phyloP scores from a whole-genome alignment of 2,329 filamentous ascomycete species.

The Emergomyces orientalis region DNA sequence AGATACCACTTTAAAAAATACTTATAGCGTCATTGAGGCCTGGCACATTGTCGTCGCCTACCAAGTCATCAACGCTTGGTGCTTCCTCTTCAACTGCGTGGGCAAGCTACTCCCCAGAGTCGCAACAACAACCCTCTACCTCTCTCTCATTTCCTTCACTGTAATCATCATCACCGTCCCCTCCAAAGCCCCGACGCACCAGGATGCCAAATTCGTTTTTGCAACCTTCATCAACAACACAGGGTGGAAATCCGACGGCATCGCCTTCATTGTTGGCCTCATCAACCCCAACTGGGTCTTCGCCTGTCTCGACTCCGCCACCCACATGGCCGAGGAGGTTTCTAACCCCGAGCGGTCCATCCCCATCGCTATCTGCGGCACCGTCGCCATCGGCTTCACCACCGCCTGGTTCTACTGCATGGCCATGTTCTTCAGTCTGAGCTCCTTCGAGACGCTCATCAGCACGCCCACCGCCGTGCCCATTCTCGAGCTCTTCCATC shows the following conservation, averaged over 20 bases:
- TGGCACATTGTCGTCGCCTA: slow-evolving; percentile 38
- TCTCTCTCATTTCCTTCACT: slow-evolving; percentile 39
- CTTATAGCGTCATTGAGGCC: slow-evolving; percentile 24
- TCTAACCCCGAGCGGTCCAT: slow-evolving; percentile 39
- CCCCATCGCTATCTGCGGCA: slow-evolving; percentile 43
- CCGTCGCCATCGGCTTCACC: slow-evolving; percentile 42
- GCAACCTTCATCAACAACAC: slow-evolving; percentile 45
- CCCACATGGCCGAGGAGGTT: slow-evolving; percentile 45
- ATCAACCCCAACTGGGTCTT: slow-evolving; percentile 45
- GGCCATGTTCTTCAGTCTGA: slow-evolving; percentile 43
- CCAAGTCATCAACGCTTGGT: slow-evolving; percentile 40
- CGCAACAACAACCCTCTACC: slow-evolving; percentile 39
- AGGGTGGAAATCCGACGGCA: slow-evolving; percentile 39
- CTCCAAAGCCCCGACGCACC: slow-evolving; percentile 35
- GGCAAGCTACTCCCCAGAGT: slow-evolving; percentile 31
- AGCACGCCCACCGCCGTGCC: slow-evolving; percentile 37
- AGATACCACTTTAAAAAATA: slow-evolving; percentile 10
- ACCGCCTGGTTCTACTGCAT: slow-evolving; percentile 43
- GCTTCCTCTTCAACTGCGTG: slow-evolving; percentile 42
- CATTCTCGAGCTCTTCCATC: slow-evolving; percentile 40
- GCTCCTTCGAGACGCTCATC: slow-evolving; percentile 36
- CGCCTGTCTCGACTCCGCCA: slow-evolving; percentile 43
- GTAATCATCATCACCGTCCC: slow-evolving; percentile 43
- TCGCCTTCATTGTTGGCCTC: slow-evolving; percentile 45
- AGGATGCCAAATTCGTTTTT: slow-evolving; percentile 43